These are phyloP conservation scores for Starmerella sirachaensis DNA, from an alignment of 805 yeast species.

Conservation along the genomic window DNA sequence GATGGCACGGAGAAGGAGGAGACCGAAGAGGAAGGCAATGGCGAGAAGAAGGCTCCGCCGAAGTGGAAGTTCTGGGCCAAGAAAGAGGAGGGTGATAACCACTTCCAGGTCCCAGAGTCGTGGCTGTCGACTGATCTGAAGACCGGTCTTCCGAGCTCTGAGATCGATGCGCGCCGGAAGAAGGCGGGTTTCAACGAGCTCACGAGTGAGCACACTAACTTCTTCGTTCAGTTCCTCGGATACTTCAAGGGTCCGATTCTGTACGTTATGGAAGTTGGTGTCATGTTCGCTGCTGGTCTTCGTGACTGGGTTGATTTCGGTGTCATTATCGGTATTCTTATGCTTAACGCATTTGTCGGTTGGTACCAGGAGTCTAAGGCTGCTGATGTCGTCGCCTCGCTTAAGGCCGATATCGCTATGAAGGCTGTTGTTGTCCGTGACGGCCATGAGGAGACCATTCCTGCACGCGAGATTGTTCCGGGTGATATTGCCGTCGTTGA, in stretches of 20 bases:
- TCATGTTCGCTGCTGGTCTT: conserved; percentile 85
- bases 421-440: conserved; percentile 76
- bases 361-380: conserved; percentile 96
- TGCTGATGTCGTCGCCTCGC: conserved; percentile 91
- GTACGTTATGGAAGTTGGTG: conserved; percentile 95
- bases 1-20: conserved; percentile 33
- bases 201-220: conserved; percentile 74
- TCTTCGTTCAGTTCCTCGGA: conserved; percentile 66
- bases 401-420: conserved; percentile 90
- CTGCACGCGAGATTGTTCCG: conserved; percentile 80
- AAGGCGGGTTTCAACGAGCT: conserved; percentile 80
- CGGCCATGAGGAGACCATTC: conserved; percentile 64
- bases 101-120: conserved; percentile 56
- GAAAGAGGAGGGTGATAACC: conserved; percentile 38
- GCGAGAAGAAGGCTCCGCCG: conserved; percentile 50
- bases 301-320: conserved; percentile 98
- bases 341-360: conserved; percentile 88
- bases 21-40: conserved; percentile 46
- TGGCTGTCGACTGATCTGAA: conserved; percentile 69
- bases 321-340: conserved; percentile 80
- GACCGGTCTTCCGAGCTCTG: conserved; percentile 63
- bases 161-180: conserved; percentile 74
- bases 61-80: conserved; percentile 44
- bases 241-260: conserved; percentile 90
- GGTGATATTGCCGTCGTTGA: conserved; percentile 88